These are phyloP conservation scores for Phaeolepiota aurea DNA, from an alignment of 768 basidiomycete species.

Conservation along the genomic window DNA sequence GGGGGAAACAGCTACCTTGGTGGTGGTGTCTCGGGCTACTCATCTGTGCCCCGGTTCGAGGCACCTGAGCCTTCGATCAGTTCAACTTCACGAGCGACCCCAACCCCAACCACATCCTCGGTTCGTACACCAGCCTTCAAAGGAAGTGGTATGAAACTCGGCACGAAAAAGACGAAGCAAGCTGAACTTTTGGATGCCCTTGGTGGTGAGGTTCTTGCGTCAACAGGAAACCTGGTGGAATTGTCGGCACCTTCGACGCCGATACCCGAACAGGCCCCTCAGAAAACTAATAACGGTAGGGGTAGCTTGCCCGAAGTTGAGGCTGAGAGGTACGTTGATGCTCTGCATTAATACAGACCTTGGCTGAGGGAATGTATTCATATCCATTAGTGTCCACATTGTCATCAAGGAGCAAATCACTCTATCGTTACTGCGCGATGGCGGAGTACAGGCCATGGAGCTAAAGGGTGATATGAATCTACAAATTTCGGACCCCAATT, in stretches of 20 bases:
- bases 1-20: constrained; percentile 54
- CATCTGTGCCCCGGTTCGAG: constrained; percentile 67
- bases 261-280: constrained; percentile 29
- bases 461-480: constrained; percentile 95
- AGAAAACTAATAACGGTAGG: constrained; percentile 38
- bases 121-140: constrained; percentile 82
- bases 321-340: constrained; percentile 53
- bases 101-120: constrained; percentile 35
- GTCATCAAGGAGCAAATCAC: constrained; percentile 78
- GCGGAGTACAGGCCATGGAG: constrained; percentile 84
- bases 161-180: constrained; percentile 85
- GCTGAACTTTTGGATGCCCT: constrained; percentile 83
- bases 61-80: constrained; percentile 41
- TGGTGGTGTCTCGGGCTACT: constrained; percentile 62
- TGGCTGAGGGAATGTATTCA: constrained; percentile 1
- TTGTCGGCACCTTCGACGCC: constrained; percentile 45
- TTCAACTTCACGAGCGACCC: constrained; percentile 25
- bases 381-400: constrained; percentile 65
- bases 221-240: constrained; percentile 32
- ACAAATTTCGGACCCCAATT: constrained; percentile 68
- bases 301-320: constrained; percentile 70
- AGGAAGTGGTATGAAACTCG: constrained; percentile 92
- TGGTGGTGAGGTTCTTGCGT: constrained; percentile 62
- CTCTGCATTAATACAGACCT: background rate
- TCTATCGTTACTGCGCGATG: constrained; percentile 78